A percentile compares a stretch with the other conserved stretches of the same genome.
Evolutionary conservation across 495 filamentous ascomycete genomes (phyloP).

Genomic region (Jackrogersella multiformis): DNA sequence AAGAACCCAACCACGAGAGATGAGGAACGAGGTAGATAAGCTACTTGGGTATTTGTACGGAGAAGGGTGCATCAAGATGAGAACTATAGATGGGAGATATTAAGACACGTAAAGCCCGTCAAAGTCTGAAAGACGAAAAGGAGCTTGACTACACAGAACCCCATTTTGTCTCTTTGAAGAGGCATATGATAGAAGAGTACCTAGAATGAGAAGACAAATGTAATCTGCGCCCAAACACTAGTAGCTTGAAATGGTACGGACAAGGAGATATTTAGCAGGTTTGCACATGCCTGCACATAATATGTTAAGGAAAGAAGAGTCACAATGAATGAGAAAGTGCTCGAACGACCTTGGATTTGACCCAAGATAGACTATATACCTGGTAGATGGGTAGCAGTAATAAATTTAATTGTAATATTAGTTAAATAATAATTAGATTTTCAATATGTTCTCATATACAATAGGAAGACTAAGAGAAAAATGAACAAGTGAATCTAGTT

Average conservation of each 20-base stretch:
- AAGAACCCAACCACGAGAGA: conserved; percentile 12
- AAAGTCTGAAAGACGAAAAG: conserved; percentile 34
- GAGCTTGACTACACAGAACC: conserved; percentile 14
- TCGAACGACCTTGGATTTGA: conserved; percentile 11
- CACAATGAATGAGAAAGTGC: conserved; percentile 14
- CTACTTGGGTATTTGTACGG: conserved; percentile 18
- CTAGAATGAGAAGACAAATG: conserved; percentile 20
- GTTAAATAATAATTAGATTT: neutral
- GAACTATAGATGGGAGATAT: conserved; percentile 16
- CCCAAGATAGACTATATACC: neutral
- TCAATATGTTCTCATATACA: neutral
- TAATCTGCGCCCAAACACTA: neutral
- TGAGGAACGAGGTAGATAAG: conserved; percentile 25
- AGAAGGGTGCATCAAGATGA: conserved; percentile 12
- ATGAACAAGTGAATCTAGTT: conserved; percentile 1
- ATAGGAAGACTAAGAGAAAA: neutral
- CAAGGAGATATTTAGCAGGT: neutral
- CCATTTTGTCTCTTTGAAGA: conserved; percentile 40
- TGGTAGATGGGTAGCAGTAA: neutral
- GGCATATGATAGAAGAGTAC: conserved; percentile 3
- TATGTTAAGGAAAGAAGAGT: conserved; percentile 5
- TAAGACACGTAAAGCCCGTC: conserved; percentile 31
- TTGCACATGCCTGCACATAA: conserved; percentile 21
- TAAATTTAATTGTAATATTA: neutral
- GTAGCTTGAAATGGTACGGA: neutral